phyloP scores from a whole-genome alignment of 495 filamentous ascomycete genomes.

The Mytilinidion resinicola region DNA sequence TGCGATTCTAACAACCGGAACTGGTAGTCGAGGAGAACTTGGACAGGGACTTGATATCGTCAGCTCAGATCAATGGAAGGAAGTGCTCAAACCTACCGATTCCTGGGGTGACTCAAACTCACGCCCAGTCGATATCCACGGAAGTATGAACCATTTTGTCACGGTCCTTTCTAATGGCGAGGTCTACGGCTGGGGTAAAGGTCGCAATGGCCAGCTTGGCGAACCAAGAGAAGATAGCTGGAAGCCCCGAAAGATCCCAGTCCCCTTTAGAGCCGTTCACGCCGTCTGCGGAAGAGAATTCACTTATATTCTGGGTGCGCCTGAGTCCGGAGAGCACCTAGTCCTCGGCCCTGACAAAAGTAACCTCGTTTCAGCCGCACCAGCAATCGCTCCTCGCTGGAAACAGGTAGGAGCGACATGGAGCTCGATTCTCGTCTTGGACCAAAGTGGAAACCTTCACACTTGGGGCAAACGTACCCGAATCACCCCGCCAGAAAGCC shows the following conservation, averaged over 20 bases:
- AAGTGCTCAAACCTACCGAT: background rate
- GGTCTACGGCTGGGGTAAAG: conserved; percentile 82
- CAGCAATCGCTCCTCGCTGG: conserved; percentile 39
- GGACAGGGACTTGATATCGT: conserved; percentile 46
- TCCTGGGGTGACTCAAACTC: background rate
- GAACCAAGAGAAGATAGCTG: conserved; percentile 42
- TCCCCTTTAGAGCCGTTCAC: conserved; percentile 49
- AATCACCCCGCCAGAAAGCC: conserved; percentile 59
- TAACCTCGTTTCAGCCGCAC: conserved; percentile 46
- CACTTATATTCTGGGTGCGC: conserved; percentile 59
- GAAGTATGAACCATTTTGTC: conserved; percentile 71
- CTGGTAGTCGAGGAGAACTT: conserved; percentile 63
- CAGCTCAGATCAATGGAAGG: background rate
- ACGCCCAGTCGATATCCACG: conserved; percentile 48
- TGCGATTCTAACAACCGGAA: conserved; percentile 56
- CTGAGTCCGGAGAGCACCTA: conserved; percentile 47
- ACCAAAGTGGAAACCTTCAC: conserved; percentile 47
- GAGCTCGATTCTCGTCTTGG: conserved; percentile 69
- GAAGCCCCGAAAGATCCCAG: conserved; percentile 53
- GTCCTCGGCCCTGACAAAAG: conserved; percentile 69
- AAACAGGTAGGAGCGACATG: conserved; percentile 66
- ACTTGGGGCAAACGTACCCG: conserved; percentile 79
- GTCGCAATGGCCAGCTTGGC: conserved; percentile 79
- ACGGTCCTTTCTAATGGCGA: conserved; percentile 66
- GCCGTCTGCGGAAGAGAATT: conserved; percentile 79